Conservation (phyloP, 2,329 filamentous ascomycete genomes). For the Plectosphaerella sp. region DNA sequence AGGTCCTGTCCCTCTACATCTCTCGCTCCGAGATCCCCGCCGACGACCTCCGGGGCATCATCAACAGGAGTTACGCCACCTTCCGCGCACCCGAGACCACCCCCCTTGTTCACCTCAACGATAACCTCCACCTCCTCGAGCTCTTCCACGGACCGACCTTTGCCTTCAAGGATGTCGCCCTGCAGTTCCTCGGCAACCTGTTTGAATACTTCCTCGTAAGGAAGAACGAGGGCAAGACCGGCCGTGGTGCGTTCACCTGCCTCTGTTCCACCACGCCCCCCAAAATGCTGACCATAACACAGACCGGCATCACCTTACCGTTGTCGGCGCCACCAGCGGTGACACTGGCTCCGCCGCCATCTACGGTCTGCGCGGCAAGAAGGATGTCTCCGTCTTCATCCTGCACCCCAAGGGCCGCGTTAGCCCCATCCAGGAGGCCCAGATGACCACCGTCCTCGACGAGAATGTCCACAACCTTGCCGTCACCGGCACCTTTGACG, state of each 20-base stretch:
- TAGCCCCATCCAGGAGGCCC: constrained; percentile 87
- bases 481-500: constrained; percentile 88
- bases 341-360: constrained; percentile 94
- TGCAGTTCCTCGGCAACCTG: constrained; percentile 94
- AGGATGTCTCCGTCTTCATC: constrained; percentile 95
- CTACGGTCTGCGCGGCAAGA: constrained; percentile 90
- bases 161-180: constrained; percentile 86
- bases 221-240: constrained; percentile 65
- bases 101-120: constrained; percentile 72
- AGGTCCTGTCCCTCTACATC: constrained; percentile 86
- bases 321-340: constrained; percentile 81
- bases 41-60: constrained; percentile 75
- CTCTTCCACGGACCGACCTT: constrained; percentile 96
- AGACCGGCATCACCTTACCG: constrained; percentile 75
- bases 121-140: constrained; percentile 81
- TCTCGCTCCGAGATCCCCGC: constrained; percentile 76
- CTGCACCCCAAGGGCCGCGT: constrained; percentile 88
- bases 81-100: constrained; percentile 79
- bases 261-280: background rate
- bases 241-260: constrained; percentile 35
- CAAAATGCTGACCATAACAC: constrained; percentile 20
- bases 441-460: constrained; percentile 94
- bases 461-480: constrained; percentile 89
- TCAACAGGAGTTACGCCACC: constrained; percentile 80
- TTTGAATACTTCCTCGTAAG: constrained; percentile 84